A percentile compares a stretch with the other conserved stretches of the same genome.
These are phyloP conservation scores for Rosa hybrid DNA, from an alignment of 331 rosid genomes.

Conservation along the genomic window DNA sequence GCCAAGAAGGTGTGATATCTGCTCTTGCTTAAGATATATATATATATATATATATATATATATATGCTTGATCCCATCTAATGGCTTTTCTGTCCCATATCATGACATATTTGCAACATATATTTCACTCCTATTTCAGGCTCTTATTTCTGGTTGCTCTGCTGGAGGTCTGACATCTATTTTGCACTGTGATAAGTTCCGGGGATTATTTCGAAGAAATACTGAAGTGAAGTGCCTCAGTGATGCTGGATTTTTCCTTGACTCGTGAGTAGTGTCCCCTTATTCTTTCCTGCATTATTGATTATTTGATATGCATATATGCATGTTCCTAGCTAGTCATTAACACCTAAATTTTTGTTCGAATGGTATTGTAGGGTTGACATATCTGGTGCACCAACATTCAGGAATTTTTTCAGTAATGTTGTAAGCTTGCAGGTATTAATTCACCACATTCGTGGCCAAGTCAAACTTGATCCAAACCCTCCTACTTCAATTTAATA, in stretches of 20 bases:
- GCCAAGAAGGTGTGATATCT: slow-evolving; percentile 63
- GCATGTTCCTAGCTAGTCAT: slow-evolving; percentile 4
- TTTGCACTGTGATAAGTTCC: slow-evolving; percentile 81
- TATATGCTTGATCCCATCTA: slow-evolving; percentile 1
- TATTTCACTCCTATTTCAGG: slow-evolving; percentile 38
- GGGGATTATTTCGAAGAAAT: slow-evolving; percentile 51
- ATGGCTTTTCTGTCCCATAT: background rate
- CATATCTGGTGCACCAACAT: slow-evolving; percentile 56
- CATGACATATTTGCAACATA: background rate
- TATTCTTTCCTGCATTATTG: slow-evolving; percentile 2
- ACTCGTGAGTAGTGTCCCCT: slow-evolving; percentile 48
- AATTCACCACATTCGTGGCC: background rate
- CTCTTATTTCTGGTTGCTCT: slow-evolving; percentile 94
- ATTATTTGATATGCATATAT: background rate
- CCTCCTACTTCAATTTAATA: background rate
- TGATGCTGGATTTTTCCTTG: slow-evolving; percentile 90
- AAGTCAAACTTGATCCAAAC: background rate
- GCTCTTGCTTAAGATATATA: slow-evolving; percentile 1
- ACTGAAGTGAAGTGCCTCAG: slow-evolving; percentile 89
- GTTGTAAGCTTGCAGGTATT: slow-evolving; percentile 77
- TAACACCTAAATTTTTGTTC: slow-evolving; percentile 7
- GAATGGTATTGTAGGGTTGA: slow-evolving; percentile 55
- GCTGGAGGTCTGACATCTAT: slow-evolving; percentile 96
- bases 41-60: background rate
- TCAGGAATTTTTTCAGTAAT: slow-evolving; percentile 58